These are phyloP conservation scores for Trichoderma erinaceum DNA, from an alignment of 495 filamentous ascomycete genomes.

Conservation along the genomic window DNA sequence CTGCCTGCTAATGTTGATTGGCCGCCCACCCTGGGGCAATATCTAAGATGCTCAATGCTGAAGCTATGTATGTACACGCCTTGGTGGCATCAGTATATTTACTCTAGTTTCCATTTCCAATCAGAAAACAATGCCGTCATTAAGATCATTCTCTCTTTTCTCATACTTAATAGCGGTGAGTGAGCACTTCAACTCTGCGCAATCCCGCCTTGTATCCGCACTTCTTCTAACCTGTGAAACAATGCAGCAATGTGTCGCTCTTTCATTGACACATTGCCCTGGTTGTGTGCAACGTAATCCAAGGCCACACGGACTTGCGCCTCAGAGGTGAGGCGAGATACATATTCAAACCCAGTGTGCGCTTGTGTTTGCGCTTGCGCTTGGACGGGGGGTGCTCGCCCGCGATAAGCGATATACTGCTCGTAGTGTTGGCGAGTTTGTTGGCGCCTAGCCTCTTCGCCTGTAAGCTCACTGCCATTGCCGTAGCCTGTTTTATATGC, in stretches of 20 bases:
- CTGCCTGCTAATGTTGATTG: background rate
- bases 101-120: background rate
- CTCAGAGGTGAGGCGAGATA: background rate
- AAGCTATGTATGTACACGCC: background rate
- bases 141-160: background rate
- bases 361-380: background rate
- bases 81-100: background rate
- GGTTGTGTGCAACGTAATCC: background rate
- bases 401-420: background rate
- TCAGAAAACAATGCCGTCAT: background rate
- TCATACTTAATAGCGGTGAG: background rate
- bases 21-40: background rate
- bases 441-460: background rate
- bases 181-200: background rate
- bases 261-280: background rate
- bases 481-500: background rate
- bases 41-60: background rate
- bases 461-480: too few relatives aligned
- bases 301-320: conserved; percentile 11
- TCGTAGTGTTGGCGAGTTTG: background rate
- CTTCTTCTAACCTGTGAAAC: conserved; percentile 1
- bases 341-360: background rate
- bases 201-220: background rate
- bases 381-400: background rate
- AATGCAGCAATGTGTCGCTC: conserved; percentile 8